Base-by-base conservation (phyloP, 2,329 filamentous ascomycete genomes). In the Aplosporella prunicola region DNA sequence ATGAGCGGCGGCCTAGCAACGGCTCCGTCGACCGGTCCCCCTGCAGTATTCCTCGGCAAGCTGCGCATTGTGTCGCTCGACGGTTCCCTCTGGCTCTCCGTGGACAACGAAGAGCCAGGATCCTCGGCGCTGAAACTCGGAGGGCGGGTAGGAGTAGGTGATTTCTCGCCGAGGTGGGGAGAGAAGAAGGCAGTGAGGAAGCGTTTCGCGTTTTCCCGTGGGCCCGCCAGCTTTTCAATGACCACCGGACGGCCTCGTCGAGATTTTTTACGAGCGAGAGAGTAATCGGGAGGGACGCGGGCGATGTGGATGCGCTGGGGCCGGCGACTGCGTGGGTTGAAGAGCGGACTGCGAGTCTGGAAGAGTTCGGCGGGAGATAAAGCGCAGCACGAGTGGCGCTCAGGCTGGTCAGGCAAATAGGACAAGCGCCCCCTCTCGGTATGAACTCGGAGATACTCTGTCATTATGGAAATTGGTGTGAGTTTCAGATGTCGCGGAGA, bases 261-360 rank as follows among this genome's bases (percentile, higher is more conserved):
- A 49, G 47, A 47, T 52, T 51, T 50, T 52, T 53, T 25, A 48
- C 47, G 43, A 43, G 32, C 42, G 35, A 55, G 35, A 27, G 46
- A 51, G n/a, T 57, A 56, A 36, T 66, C 67, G 53, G 43, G 64
- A 28, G 55, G 64, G 44, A 67, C 71, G 40, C 63, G 66, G 41
- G 62, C 62, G 42, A 75, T 73, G 51, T 71, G 68, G 43, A 76
- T 74, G 27, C 69, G 71, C 47, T 74, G 70, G 28, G 69, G 71
- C 50, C 71, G 62, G 45, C 69, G 65, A 41, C 57, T 65, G 46
- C 71, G 66, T 40, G 63, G 64, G 49, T 67, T 65, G 51, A 71
- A 74, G 46, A 65, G 36, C 8, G 32, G 42, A 10, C 38, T 32
- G 13, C 38, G 14, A n/a, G 38, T 40, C 20, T 35, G 24, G 25